Evolutionary conservation across 148 eudicot species (phyloP).

Genomic region (Fagopyrum esculentum): DNA sequence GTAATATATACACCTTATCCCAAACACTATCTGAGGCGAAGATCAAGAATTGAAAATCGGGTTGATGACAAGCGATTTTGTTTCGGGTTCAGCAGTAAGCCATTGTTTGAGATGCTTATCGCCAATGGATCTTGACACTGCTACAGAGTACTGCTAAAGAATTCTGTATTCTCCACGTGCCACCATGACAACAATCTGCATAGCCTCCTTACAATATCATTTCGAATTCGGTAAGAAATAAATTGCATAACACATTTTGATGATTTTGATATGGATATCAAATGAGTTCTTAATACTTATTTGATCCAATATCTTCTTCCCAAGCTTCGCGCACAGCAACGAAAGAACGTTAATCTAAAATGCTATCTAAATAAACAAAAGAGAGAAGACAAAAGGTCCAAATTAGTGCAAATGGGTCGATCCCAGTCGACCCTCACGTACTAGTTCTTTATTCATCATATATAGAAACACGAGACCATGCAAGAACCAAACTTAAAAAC

Average conservation of each 20-base stretch:
- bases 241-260: too few species aligned
- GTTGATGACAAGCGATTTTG: constrained; percentile 13
- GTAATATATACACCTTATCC: constrained; percentile 35
- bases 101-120: constrained; percentile 48
- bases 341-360: too few species aligned
- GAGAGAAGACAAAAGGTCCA: too few species aligned
- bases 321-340: too few species aligned
- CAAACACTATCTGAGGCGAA: constrained; percentile 49
- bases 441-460: too few species aligned
- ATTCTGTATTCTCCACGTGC: constrained; percentile 45
- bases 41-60: constrained; percentile 25
- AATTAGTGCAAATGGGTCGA: too few species aligned
- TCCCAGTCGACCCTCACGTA: too few species aligned
- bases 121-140: constrained; percentile 66
- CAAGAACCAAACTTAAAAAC: too few species aligned
- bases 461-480: too few species aligned
- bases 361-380: too few species aligned
- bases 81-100: constrained; percentile 59
- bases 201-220: constrained; percentile 50
- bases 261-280: not conserved
- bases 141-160: constrained; percentile 35
- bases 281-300: not conserved
- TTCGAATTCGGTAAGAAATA: not conserved
- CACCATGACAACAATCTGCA: constrained; percentile 34
- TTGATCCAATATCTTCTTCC: too few species aligned